These are phyloP conservation scores for Annulohypoxylon nitens DNA, from an alignment of 495 filamentous ascomycete species.

Conservation along the genomic window DNA sequence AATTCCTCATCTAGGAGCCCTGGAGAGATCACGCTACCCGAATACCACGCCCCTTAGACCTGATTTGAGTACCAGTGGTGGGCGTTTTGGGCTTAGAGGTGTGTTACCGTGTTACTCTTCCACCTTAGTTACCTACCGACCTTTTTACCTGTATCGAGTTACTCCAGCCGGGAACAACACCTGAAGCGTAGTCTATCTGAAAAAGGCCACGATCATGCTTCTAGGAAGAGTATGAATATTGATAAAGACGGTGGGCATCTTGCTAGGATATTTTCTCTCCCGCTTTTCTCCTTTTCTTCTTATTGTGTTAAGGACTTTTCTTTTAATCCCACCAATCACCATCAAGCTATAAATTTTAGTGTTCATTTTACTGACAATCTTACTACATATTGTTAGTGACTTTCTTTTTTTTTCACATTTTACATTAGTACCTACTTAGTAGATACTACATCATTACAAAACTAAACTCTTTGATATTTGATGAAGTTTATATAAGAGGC, in stretches of 20 bases:
- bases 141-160: slow-evolving; percentile 15
- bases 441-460: not conserved
- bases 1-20: slow-evolving; percentile 13
- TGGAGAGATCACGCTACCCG: slow-evolving; percentile 42
- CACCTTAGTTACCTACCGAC: slow-evolving; percentile 1
- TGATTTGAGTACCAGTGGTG: slow-evolving; percentile 34
- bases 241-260: not conserved
- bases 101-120: slow-evolving; percentile 23
- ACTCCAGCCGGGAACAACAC: slow-evolving; percentile 23
- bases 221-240: not conserved
- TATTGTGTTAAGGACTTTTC: not conserved
- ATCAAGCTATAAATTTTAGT: slow-evolving; percentile 2
- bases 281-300: slow-evolving; percentile 2
- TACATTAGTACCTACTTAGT: not conserved
- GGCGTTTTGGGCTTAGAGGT: slow-evolving; percentile 21
- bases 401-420: not conserved
- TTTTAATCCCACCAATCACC: slow-evolving; percentile 23
- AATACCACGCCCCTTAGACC: slow-evolving; percentile 38
- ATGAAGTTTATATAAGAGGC: not conserved
- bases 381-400: slow-evolving; percentile 1
- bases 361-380: slow-evolving; percentile 1
- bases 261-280: not conserved
- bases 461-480: not conserved
- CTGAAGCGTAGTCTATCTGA: not conserved
- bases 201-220: not conserved